Base-by-base conservation (phyloP, 208 protist genomes). In the Leishmania tarentolae region DNA sequence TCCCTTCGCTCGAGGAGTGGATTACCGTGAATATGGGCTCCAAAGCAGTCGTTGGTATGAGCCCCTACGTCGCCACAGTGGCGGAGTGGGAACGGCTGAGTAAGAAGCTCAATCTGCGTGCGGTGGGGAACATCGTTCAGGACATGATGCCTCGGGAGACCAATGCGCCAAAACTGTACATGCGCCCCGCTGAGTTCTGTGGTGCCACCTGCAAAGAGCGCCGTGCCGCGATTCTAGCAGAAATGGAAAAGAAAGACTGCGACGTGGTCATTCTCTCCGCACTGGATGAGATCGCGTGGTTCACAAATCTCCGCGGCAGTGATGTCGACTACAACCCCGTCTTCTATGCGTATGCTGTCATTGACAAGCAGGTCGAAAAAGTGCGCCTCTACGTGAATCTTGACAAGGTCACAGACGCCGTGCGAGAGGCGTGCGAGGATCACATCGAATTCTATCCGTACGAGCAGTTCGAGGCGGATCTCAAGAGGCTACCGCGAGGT, bases 271-370 rank as follows among this genome's bases (percentile, higher is more conserved):
- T 98, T 2, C 87, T 99, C 44, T 97, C 96, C 0, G 93, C 95
- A 21, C 86, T 99, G 35, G 96, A 98, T 76, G 97, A 99, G 82
- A 81, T 99, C 52, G 94, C 94, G 24, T 99, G 96, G 96, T 81
- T 98, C 13, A 96, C 96, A 0, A 99, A 99, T 85, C 83, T 99
- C 28, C 93, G 97, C 61, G 95, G 95, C 40, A 69, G 68, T 31
- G 96, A 98, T 76, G 93, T 98, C n/a, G 82, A 87, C 7, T 97
- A 92, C 87, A 98, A 97, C 86, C 95, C 97, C 63, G 93, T 99
- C 31, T 98, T 98, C 87, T 95, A 97, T 69, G 79, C 92, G 0
- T 98, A 99, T 81, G 90, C 88, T 61, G 56, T 98, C 35, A 76
- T 98, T 35, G 83, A 91, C 46, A 73, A 35, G 52, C 75, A 91